Evolutionary conservation across 371 early-diverging fungal genomes (phyloP), one percentile per base, ranked within the genome.

Genomic region (Mortierella sp.): DNA sequence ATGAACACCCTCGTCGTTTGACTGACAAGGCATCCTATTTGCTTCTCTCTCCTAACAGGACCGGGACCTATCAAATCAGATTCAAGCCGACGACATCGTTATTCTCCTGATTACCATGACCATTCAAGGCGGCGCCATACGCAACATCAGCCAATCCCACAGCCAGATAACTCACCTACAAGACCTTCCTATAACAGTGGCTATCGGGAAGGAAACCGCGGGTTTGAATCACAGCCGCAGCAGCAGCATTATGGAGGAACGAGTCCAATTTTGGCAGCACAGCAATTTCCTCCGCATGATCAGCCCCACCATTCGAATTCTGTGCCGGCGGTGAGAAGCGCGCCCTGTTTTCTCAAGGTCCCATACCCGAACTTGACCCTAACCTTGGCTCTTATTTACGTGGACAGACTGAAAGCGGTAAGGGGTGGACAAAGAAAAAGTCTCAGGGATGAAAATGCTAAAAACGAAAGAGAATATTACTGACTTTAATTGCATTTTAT

Each of bases 331-430:
- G 6, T 19, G 28, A 23, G 21, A 50, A n/a, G 41, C 26, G 11
- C 17, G 31, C 51, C 26, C 11, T 44, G 24, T 4, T 37, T 23
- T 37, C 60, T 69, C 39, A 60, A 53, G 41, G 60, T 75, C 26
- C 76, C 67, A 2, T 83, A 81, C 51, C 85, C 87, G 24, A 85
- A 73, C 42, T 57, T 84, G 24, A 83, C 88, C 7, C 56, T 88
- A 28, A 64, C 86, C 7, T 61, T 88, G 14, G 87, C 88, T 4
- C 75, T 86, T 4, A 81, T 80, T 39, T 88, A 86, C 53, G 82
- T 88, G n/a, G 85, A 86, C 55, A 69, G 87, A 28, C 64, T 88
- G 21, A 86, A 86, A 68, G 78, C 82, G 70, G 87, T 86, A 83
- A 66, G 71, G 14, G 37, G 37, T 14, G 37, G 37, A 34, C 14